Evolutionary conservation across 192 early-diverging fungal species (phyloP).

Genomic region (Rhizoclosmatium sp.): DNA sequence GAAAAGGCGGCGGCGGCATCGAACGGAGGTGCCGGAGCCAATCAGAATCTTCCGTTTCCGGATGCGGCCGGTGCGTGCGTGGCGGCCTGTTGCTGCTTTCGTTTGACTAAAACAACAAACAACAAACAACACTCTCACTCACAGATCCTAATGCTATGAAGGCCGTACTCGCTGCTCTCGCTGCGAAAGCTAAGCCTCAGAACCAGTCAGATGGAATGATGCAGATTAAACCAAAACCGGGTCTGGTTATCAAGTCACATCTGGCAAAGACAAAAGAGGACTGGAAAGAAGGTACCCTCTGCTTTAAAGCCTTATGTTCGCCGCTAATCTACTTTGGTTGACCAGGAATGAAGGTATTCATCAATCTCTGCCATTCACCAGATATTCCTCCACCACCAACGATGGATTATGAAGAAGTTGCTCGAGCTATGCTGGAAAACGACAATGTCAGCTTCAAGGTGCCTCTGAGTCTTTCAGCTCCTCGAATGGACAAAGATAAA

Average conservation of each 20-base stretch:
- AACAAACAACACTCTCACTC: not conserved
- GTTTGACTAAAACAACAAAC: not conserved
- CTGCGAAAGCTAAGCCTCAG: not conserved
- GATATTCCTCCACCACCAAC: slow-evolving; percentile 63
- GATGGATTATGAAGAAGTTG: slow-evolving; percentile 63
- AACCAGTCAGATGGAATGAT: slow-evolving; percentile 1
- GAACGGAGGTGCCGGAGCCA: not conserved
- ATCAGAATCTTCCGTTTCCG: slow-evolving; percentile 29
- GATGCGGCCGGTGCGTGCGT: not conserved
- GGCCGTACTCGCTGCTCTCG: not conserved
- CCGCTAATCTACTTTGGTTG: not conserved
- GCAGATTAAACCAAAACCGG: slow-evolving; percentile 29
- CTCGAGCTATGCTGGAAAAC: slow-evolving; percentile 60
- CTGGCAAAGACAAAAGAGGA: slow-evolving; percentile 24
- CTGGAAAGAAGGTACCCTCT: slow-evolving; percentile 9
- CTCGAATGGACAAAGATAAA: slow-evolving; percentile 55
- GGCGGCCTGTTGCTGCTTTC: too few species aligned
- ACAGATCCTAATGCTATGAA: slow-evolving; percentile 21
- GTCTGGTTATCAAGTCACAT: slow-evolving; percentile 44
- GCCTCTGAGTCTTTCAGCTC: slow-evolving; percentile 59
- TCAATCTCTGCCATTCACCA: slow-evolving; percentile 70
- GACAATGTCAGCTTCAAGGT: slow-evolving; percentile 63
- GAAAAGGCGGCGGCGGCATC: slow-evolving; percentile 21
- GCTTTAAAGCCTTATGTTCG: not conserved
- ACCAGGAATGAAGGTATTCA: slow-evolving; percentile 58